Evolutionary conservation across 345 rosid species (phyloP).

Genomic region (Barbarea vulgaris): DNA sequence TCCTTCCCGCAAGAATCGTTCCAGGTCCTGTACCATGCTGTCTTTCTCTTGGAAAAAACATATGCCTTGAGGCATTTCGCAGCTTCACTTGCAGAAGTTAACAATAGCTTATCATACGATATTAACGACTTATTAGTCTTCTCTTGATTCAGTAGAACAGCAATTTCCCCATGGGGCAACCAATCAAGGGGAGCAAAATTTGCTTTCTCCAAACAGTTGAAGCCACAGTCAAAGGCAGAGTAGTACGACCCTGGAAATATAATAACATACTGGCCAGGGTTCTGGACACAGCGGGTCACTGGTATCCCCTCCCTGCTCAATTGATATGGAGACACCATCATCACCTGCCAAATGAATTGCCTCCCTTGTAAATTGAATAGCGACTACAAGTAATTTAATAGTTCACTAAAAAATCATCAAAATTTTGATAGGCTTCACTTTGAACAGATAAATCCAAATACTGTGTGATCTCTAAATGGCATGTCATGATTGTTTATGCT

Average conservation of each 20-base stretch:
- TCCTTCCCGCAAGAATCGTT: slow-evolving; percentile 53
- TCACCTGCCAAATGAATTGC: slow-evolving; percentile 45
- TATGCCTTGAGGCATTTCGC: slow-evolving; percentile 62
- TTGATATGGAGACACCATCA: slow-evolving; percentile 44
- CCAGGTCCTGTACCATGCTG: slow-evolving; percentile 51
- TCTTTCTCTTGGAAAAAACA: slow-evolving; percentile 44
- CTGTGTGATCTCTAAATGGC: background rate
- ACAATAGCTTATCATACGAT: slow-evolving; percentile 67
- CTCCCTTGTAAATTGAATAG: background rate
- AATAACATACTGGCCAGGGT: slow-evolving; percentile 73
- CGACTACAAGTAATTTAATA: slow-evolving; percentile 3
- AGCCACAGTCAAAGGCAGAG: slow-evolving; percentile 70
- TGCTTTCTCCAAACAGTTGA: slow-evolving; percentile 64
- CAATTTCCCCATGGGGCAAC: slow-evolving; percentile 68
- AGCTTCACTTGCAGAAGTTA: slow-evolving; percentile 62
- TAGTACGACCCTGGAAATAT: slow-evolving; percentile 63
- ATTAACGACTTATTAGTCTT: slow-evolving; percentile 49
- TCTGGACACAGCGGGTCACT: slow-evolving; percentile 61
- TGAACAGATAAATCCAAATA: slow-evolving; percentile 17
- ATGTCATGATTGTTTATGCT: slow-evolving; percentile 5
- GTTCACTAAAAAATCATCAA: slow-evolving; percentile 16
- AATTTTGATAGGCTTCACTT: background rate
- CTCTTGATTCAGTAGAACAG: slow-evolving; percentile 55
- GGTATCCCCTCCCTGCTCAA: slow-evolving; percentile 64
- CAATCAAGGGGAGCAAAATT: slow-evolving; percentile 76